These are phyloP conservation scores for Phytophthora pini DNA, from an alignment of 352 stramenopile genomes.

Conservation along the genomic window DNA sequence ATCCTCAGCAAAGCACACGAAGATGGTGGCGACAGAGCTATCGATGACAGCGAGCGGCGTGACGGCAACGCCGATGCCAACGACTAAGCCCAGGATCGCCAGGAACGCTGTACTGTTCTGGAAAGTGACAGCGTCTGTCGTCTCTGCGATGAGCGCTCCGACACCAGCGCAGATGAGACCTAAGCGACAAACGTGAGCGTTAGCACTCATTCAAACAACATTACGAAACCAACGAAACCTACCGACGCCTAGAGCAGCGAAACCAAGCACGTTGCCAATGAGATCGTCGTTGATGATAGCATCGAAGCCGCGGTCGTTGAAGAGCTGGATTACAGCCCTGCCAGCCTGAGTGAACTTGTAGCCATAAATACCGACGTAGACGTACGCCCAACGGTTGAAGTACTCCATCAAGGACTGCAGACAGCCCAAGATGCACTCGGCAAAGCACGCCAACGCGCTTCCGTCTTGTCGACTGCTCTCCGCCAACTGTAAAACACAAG, in stretches of 20 bases:
- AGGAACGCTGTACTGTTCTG: slow-evolving; percentile 78
- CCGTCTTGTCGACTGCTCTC: slow-evolving; percentile 77
- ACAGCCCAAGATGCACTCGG: slow-evolving; percentile 84
- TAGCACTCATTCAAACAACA: neutral
- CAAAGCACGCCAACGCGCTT: slow-evolving; percentile 76
- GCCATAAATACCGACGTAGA: slow-evolving; percentile 95
- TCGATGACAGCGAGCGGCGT: slow-evolving; percentile 94
- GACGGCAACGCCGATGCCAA: slow-evolving; percentile 88
- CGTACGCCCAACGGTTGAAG: slow-evolving; percentile 95
- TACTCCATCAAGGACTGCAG: slow-evolving; percentile 91
- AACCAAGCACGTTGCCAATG: slow-evolving; percentile 91
- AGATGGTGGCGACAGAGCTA: slow-evolving; percentile 95
- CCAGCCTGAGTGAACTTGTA: slow-evolving; percentile 95
- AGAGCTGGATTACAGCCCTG: slow-evolving; percentile 94
- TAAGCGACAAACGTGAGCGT: slow-evolving; percentile 15
- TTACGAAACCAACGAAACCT: slow-evolving; percentile 11
- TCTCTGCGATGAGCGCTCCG: slow-evolving; percentile 60
- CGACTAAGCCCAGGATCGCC: slow-evolving; percentile 87
- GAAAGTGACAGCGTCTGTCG: slow-evolving; percentile 58
- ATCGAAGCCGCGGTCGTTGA: slow-evolving; percentile 94
- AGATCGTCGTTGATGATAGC: slow-evolving; percentile 97
- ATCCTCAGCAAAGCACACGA: slow-evolving; percentile 97
- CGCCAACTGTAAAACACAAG: slow-evolving; percentile 50
- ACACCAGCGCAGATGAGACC: slow-evolving; percentile 76
- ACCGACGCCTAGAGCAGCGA: slow-evolving; percentile 91